A percentile compares a stretch with the other conserved stretches of the same genome.
Conservation (phyloP, 352 stramenopile genomes). For the Phytophthora uliginosa region DNA sequence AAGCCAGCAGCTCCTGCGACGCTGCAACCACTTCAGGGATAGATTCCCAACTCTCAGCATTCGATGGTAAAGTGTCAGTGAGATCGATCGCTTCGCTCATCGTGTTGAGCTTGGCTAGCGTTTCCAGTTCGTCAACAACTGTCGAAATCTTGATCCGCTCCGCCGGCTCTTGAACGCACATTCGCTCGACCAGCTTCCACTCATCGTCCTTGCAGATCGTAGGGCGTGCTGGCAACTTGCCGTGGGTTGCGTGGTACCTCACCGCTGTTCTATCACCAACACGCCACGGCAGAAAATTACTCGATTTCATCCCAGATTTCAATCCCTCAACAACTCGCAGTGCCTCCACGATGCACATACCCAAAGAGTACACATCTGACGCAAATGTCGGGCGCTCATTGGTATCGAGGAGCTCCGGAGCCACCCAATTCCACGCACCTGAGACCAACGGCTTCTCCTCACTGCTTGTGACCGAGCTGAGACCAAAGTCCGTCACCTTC, state of each 20-base stretch:
- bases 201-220: not conserved
- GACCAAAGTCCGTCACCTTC: slow-evolving; percentile 13
- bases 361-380: not conserved
- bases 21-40: not conserved
- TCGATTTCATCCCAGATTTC: not conserved
- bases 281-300: not conserved
- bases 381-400: not conserved
- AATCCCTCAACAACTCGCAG: not conserved
- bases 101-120: no score
- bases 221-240: not conserved
- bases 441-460: not conserved
- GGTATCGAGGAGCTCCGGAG: not conserved
- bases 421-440: not conserved
- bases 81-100: not conserved
- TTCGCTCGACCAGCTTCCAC: not conserved
- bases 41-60: not conserved
- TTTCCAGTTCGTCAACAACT: not conserved
- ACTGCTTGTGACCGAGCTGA: not conserved
- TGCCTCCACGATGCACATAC: not conserved
- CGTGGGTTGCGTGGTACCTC: not conserved
- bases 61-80: not conserved
- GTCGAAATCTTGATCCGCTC: slow-evolving; percentile 1
- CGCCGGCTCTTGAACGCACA: not conserved
- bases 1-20: not conserved
- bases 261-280: not conserved